These are phyloP conservation scores for Quercus parvula DNA, from an alignment of 306 rosid species.

Conservation along the genomic window DNA sequence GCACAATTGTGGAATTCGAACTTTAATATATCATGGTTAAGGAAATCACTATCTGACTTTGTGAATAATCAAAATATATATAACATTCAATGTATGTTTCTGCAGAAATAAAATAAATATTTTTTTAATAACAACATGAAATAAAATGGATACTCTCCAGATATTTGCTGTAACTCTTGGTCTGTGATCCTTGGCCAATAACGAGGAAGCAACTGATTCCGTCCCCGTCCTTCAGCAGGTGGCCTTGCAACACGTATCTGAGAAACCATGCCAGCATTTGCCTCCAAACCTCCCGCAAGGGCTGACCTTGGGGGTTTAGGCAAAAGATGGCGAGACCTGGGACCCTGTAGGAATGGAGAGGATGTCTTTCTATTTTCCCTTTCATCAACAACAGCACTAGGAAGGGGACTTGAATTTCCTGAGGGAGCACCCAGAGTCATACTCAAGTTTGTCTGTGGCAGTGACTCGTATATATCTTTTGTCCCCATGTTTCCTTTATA, in stretches of 20 bases:
- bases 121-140: conserved; percentile 16
- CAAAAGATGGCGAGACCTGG: conserved; percentile 76
- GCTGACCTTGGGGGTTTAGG: conserved; percentile 85
- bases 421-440: conserved; percentile 64
- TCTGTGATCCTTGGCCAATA: conserved; percentile 99
- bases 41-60: conserved; percentile 25
- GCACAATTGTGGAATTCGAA: conserved; percentile 91
- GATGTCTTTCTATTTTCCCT: conserved; percentile 61
- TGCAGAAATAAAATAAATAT: neutral
- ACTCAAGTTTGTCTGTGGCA: conserved; percentile 71
- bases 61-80: conserved; percentile 17
- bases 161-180: conserved; percentile 94
- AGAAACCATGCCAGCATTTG: conserved; percentile 57
- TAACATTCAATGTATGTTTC: conserved; percentile 9
- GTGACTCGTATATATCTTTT: conserved; percentile 62
- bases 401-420: conserved; percentile 49
- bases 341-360: conserved; percentile 52
- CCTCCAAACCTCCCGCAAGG: conserved; percentile 55
- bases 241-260: conserved; percentile 98
- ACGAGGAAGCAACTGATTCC: conserved; percentile 98
- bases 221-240: conserved; percentile 97
- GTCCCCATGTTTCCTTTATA: conserved; percentile 47
- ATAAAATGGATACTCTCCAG: conserved; percentile 87
- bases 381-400: conserved; percentile 49
- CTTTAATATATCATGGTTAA: conserved; percentile 67